phyloP scores from a whole-genome alignment of 169 alveolate species.

The Plasmodium reichenowi region DNA sequence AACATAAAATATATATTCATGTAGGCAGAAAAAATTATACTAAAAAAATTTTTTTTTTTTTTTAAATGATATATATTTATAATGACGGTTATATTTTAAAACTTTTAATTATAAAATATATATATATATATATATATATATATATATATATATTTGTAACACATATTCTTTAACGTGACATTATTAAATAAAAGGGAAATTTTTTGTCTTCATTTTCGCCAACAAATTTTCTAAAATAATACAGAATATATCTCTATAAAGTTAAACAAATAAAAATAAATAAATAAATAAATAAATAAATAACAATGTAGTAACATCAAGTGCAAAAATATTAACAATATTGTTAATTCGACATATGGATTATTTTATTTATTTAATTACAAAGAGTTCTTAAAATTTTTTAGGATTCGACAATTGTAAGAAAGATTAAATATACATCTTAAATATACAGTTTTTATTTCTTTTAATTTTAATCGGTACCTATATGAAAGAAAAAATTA shows the following conservation, averaged over 20 bases:
- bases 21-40: no score
- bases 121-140: no score
- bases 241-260: conserved; percentile 54
- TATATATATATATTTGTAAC: no score
- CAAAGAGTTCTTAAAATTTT: conserved; percentile 59
- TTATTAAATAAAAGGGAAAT: conserved; percentile 14
- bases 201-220: conserved; percentile 48
- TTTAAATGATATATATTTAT: no score
- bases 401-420: conserved; percentile 26
- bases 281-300: conserved; percentile 12
- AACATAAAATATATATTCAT: no score
- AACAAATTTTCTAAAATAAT: conserved; percentile 43
- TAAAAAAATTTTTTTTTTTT: no score
- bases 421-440: conserved; percentile 34
- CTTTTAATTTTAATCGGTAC: conserved; percentile 45
- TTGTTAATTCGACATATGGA: background rate
- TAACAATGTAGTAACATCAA: background rate
- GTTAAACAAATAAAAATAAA: conserved; percentile 16
- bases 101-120: no score
- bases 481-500: background rate
- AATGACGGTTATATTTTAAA: no score
- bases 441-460: conserved; percentile 25
- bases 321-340: background rate
- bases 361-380: conserved; percentile 24
- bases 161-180: no score